Conservation (phyloP, 2,329 filamentous ascomycete species). For the Fusarium sterilihyphosum region DNA sequence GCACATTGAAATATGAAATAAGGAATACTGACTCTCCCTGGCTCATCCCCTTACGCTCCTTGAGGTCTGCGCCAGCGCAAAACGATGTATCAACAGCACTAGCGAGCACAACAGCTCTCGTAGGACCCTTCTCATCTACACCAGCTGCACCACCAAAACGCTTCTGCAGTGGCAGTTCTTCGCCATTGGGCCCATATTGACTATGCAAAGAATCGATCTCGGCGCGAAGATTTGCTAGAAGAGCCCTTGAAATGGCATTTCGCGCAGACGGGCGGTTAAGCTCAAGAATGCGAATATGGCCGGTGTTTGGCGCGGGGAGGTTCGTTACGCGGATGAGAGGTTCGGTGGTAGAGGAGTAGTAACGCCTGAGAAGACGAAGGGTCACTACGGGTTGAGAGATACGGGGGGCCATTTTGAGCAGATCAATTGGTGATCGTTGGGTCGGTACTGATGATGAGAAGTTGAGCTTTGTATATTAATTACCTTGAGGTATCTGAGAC, state of each 20-base stretch:
- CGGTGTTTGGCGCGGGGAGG: constrained; percentile 80
- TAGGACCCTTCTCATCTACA: constrained; percentile 63
- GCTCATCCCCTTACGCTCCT: constrained; percentile 82
- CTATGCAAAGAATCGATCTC: constrained; percentile 78
- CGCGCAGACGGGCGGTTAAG: constrained; percentile 86
- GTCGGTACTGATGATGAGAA: background rate
- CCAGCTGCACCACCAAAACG: constrained; percentile 58
- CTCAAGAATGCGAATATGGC: constrained; percentile 87
- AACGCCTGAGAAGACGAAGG: constrained; percentile 37
- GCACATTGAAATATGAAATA: background rate
- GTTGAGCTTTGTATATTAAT: background rate
- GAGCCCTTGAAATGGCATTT: constrained; percentile 86
- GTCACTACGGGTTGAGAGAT: constrained; percentile 32
- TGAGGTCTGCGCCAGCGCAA: constrained; percentile 94
- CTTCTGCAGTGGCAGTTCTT: constrained; percentile 57
- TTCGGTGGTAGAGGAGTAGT: constrained; percentile 58
- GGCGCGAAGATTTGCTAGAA: constrained; percentile 76
- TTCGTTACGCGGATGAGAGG: constrained; percentile 76
- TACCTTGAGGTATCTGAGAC: background rate
- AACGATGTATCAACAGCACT: constrained; percentile 89
- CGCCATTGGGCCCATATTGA: constrained; percentile 66
- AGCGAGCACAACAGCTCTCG: constrained; percentile 83
- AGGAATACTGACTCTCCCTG: constrained; percentile 73
- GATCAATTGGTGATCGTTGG: background rate
- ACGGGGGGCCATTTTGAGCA: constrained; percentile 47